These are phyloP conservation scores for Stramenopiles sp. DNA, from an alignment of 352 stramenopile genomes.

Conservation along the genomic window DNA sequence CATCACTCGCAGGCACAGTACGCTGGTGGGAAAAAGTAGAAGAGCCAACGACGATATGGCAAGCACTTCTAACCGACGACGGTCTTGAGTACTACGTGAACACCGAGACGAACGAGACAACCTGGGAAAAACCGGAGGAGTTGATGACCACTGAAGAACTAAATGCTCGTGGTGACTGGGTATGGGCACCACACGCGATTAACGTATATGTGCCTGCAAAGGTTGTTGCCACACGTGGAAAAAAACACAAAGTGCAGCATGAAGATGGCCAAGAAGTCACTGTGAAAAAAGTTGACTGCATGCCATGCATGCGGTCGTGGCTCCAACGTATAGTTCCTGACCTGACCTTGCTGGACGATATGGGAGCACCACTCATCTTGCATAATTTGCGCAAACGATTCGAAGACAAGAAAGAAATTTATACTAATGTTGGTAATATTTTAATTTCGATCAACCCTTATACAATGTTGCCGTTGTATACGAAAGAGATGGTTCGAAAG, in stretches of 20 bases:
- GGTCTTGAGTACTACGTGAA: conserved; percentile 9
- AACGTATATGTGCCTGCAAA: background rate
- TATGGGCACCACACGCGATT: background rate
- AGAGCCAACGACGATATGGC: background rate
- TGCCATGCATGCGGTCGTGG: background rate
- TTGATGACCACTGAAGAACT: conserved; percentile 28
- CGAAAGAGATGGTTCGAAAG: background rate
- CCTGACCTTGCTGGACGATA: conserved; percentile 27
- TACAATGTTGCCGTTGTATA: conserved; percentile 26
- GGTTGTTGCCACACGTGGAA: background rate
- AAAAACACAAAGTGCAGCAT: background rate
- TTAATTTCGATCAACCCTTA: conserved; percentile 75
- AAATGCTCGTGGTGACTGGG: background rate
- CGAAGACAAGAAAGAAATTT: conserved; percentile 41
- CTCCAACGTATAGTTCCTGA: background rate
- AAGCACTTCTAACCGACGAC: background rate
- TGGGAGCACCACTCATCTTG: conserved; percentile 38
- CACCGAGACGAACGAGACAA: background rate
- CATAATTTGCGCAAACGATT: conserved; percentile 7
- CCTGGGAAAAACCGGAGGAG: background rate
- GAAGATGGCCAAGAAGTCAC: background rate
- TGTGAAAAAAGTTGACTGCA: background rate
- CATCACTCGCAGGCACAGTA: background rate
- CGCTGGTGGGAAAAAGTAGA: background rate
- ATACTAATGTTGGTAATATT: conserved; percentile 73